Conservation (phyloP, 2,329 filamentous ascomycete genomes). For the Colletotrichum salicis region DNA sequence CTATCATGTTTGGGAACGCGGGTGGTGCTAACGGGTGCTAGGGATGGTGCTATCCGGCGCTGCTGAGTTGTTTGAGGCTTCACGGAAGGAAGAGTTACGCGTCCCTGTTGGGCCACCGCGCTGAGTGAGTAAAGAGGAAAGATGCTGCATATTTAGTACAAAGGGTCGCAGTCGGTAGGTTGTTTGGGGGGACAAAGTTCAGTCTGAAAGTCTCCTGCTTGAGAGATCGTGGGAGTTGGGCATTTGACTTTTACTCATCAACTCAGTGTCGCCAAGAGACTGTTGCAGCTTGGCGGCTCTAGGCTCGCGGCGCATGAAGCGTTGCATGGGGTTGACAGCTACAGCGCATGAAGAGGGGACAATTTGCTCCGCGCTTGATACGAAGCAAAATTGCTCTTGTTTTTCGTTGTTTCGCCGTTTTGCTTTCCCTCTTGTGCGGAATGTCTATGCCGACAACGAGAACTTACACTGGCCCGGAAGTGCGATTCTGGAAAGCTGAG, state of each 20-base stretch:
- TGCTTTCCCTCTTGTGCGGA: neutral
- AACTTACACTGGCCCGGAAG: neutral
- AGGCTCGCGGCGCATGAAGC: slow-evolving; percentile 9
- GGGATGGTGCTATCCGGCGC: slow-evolving; percentile 13
- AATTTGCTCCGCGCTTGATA: slow-evolving; percentile 15
- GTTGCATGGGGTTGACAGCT: neutral
- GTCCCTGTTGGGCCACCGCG: neutral
- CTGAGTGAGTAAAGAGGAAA: neutral
- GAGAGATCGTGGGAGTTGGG: neutral
- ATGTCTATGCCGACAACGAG: neutral
- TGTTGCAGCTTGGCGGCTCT: neutral
- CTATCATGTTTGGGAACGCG: slow-evolving; percentile 17
- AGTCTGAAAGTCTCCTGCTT: slow-evolving; percentile 2
- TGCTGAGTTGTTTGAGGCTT: slow-evolving; percentile 24
- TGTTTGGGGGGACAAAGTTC: neutral
- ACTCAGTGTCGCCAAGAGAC: neutral
- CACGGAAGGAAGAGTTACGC: slow-evolving; percentile 22
- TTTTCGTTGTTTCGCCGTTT: neutral
- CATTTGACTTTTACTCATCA: slow-evolving; percentile 12
- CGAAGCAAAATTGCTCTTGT: neutral
- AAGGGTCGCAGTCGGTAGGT: neutral
- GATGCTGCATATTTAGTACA: neutral
- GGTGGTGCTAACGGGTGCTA: slow-evolving; percentile 10
- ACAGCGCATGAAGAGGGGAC: slow-evolving; percentile 7
- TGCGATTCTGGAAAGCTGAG: neutral